Evolutionary conservation across 257 asterid genomes (phyloP).

Genomic region (Plantago major): DNA sequence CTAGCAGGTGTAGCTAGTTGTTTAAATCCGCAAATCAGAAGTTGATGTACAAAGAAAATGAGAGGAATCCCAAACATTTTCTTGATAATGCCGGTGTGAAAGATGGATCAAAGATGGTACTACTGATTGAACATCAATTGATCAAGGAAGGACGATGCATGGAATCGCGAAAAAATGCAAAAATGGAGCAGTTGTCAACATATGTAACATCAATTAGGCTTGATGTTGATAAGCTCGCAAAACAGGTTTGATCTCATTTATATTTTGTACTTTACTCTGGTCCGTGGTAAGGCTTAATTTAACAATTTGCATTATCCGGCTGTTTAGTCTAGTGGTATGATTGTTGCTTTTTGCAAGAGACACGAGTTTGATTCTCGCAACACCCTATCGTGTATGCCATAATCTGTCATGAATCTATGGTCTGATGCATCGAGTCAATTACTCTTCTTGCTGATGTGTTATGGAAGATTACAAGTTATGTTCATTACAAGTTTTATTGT

Average conservation of each 20-base stretch:
- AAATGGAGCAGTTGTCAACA: slow-evolving; percentile 53
- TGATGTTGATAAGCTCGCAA: slow-evolving; percentile 73
- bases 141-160: slow-evolving; percentile 44
- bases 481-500: too few relatives aligned
- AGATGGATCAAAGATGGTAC: slow-evolving; percentile 63
- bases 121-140: slow-evolving; percentile 60
- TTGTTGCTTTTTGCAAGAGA: too few relatives aligned
- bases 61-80: slow-evolving; percentile 65
- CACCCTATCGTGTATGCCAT: too few relatives aligned
- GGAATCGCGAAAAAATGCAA: slow-evolving; percentile 48
- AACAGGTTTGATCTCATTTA: slow-evolving; percentile 45
- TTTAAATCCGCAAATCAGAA: slow-evolving; percentile 58
- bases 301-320: too few relatives aligned
- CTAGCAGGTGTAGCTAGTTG: slow-evolving; percentile 62
- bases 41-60: slow-evolving; percentile 59
- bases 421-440: too few relatives aligned
- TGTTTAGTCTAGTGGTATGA: too few relatives aligned
- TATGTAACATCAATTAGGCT: slow-evolving; percentile 56
- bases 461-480: too few relatives aligned
- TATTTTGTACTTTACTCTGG: too few relatives aligned
- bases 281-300: too few relatives aligned
- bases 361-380: too few relatives aligned
- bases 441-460: too few relatives aligned
- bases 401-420: too few relatives aligned
- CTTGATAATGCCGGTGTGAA: slow-evolving; percentile 70